Evolutionary conservation across 2,329 filamentous ascomycete species (phyloP).

Genomic region (Leptographium lundbergii): DNA sequence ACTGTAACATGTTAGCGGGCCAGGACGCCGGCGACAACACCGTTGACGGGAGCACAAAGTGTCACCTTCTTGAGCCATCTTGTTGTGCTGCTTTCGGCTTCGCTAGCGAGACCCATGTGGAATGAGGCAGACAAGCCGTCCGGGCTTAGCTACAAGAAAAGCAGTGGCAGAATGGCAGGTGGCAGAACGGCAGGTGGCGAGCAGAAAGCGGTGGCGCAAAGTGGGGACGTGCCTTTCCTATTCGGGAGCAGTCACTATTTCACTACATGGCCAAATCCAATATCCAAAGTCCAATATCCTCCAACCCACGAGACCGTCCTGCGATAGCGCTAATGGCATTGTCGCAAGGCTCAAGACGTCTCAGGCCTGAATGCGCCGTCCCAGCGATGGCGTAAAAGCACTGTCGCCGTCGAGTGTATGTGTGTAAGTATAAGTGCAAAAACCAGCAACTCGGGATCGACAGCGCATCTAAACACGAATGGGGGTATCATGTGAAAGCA

Average conservation of each 20-base stretch:
- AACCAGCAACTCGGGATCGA: slow-evolving; percentile 17
- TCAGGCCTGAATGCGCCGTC: slow-evolving; percentile 26
- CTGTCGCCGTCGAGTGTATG: slow-evolving; percentile 37
- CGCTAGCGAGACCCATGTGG: no score
- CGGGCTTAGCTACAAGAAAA: no score
- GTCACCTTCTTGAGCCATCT: not conserved
- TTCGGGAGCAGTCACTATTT: no score
- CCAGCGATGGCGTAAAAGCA: slow-evolving; percentile 41
- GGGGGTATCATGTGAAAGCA: slow-evolving; percentile 34
- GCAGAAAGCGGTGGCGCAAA: no score
- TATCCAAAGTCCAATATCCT: no score
- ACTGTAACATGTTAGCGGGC: slow-evolving; percentile 32
- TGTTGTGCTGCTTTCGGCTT: not conserved
- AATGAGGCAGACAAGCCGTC: no score
- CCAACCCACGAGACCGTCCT: slow-evolving; percentile 12
- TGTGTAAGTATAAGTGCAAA: not conserved
- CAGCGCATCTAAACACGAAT: slow-evolving; percentile 41
- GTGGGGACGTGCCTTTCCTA: no score
- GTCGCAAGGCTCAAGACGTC: slow-evolving; percentile 11
- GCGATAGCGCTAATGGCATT: slow-evolving; percentile 14
- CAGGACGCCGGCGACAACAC: no score
- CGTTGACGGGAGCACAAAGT: not conserved
- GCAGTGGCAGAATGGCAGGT: no score
- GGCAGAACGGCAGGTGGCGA: no score
- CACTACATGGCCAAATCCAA: not conserved